These are phyloP conservation scores for Pyropia haitanensis DNA, from an alignment of 23 red algal species.

Conservation along the genomic window DNA sequence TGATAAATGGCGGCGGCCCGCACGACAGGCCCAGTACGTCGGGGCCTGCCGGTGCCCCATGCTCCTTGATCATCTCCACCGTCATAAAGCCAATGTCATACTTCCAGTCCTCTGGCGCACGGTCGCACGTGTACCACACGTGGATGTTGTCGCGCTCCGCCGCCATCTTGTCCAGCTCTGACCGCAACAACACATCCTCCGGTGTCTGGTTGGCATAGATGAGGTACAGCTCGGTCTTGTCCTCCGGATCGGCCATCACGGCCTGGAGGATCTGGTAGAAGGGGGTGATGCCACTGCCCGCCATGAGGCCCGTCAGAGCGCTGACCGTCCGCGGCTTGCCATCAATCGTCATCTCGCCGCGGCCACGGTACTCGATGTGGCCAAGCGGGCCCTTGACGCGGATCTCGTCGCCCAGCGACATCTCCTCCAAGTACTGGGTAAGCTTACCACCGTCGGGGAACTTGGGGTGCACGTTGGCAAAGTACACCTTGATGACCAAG, in stretches of 20 bases:
- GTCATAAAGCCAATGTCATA: constrained; percentile 68
- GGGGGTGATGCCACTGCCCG: constrained; percentile 88
- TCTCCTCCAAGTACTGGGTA: constrained; percentile 81
- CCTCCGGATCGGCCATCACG: constrained; percentile 58
- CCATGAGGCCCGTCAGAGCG: constrained; percentile 70
- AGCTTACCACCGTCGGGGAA: constrained; percentile 86
- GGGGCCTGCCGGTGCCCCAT: constrained; percentile 35
- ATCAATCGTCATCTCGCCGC: constrained; percentile 43
- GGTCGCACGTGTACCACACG: constrained; percentile 61
- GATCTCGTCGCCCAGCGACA: constrained; percentile 81
- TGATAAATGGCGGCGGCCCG: constrained; percentile 86
- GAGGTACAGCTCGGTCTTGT: constrained; percentile 65
- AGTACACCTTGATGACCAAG: constrained; percentile 92
- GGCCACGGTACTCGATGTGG: constrained; percentile 74
- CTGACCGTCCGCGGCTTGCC: constrained; percentile 13
- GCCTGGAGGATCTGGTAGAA: constrained; percentile 87
- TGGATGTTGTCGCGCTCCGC: constrained; percentile 43
- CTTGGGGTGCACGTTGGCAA: constrained; percentile 62
- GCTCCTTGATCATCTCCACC: constrained; percentile 64
- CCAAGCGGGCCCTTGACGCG: constrained; percentile 91
- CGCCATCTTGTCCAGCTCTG: constrained; percentile 81
- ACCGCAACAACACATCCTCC: constrained; percentile 75
- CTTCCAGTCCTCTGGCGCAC: constrained; percentile 33
- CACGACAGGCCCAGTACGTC: constrained; percentile 70
- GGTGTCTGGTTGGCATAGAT: constrained; percentile 83